A percentile compares a stretch with the other conserved stretches of the same genome.
These are phyloP conservation scores for Sorghum bicolor DNA, from an alignment of 176 grass and related monocot species.

Conservation along the genomic window Sorghum_bicolor_NCBIv3 NC_012872.2:10622501-10623000, in stretches of 20 bases:
- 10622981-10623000: not conserved
- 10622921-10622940: not conserved
- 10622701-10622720: not conserved
- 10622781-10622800: no score
- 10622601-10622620: not conserved
- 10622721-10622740: no score
- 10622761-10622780: not conserved
- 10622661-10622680: not conserved
- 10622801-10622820: not conserved
- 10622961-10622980: not conserved
- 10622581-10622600: not conserved
- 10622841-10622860: not conserved
- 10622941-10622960: not conserved
- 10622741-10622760: not conserved
- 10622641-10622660: constrained; percentile 30
- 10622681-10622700: not conserved
- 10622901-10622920: constrained; percentile 5
- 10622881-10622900: constrained; percentile 10
- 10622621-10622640: not conserved
- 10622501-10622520: constrained; percentile 33
- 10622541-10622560: not conserved
- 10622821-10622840: not conserved
- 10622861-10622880: not conserved
- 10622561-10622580: not conserved
- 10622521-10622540: not conserved